Evolutionary conservation across 495 filamentous ascomycete species (phyloP), one percentile per base, ranked within the genome.

Genomic region (Neurospora hispaniola): DNA sequence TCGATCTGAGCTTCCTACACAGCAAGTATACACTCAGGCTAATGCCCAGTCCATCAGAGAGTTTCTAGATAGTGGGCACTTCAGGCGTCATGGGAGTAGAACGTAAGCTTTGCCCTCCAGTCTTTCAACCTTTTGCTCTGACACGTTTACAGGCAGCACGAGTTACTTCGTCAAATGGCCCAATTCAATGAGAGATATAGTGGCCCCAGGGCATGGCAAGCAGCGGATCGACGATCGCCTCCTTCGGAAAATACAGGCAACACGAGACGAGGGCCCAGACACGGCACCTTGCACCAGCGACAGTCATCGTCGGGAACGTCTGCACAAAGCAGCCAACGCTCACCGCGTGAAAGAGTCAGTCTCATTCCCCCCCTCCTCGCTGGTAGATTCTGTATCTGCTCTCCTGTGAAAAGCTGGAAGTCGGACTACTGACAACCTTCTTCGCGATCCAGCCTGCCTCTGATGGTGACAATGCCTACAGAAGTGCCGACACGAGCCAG

Each of bases 1-100:
- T 71, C 82, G 87, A 16, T 85, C 88, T 72, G 87, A 87, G 71
- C 80, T 89, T 12, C 86, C 81, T 16, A 87, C 87, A 18, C 85
- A 88, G 70, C 77, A 74, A 9, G 71, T 66, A 66, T 66, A 66
- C 31, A n/a, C 74, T 5, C 72, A 70, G 2, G 41, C 74, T 39
- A 68, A 42, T 27, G 35, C 69, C 27, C 75, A 74, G 44, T 71
- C 74, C 12, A 46, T 78, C 11, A 71, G 76, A 1, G 73, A 76
- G n/a, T 72, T 78, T 44, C 11, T 80, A n/a, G 73, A 73, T 4
- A 70, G 71, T 18, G 54, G 54, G 11, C 16, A 70, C 59, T 31
- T 54, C 14, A 66, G 54, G 31, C 54, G 54, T 6, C 54, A 66
- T 9, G 54, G 54, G 23, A 38, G 4, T 9, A 66, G 54, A 66